phyloP scores from a whole-genome alignment of 2,329 filamentous ascomycete genomes.

The Aureobasidium sp. region DNA sequence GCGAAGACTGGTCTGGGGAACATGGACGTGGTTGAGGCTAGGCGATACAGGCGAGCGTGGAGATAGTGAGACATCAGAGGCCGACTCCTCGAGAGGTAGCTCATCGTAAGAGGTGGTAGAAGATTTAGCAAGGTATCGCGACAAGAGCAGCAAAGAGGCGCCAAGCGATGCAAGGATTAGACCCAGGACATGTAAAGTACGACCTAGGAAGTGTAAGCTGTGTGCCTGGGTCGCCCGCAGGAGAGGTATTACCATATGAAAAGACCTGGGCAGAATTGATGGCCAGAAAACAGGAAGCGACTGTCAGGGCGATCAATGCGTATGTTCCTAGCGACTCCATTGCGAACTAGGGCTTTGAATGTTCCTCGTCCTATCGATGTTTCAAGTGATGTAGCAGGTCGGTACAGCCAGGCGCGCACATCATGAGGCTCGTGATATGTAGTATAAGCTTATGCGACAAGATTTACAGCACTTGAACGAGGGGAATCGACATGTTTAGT shows the following conservation, averaged over 20 bases:
- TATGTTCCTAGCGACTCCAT: constrained; percentile 1
- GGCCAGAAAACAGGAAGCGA: constrained; percentile 24
- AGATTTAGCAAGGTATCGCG: constrained; percentile 25
- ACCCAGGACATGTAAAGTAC: constrained; percentile 38
- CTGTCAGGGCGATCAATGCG: constrained; percentile 24
- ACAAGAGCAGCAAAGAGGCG: constrained; percentile 31
- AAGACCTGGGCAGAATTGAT: constrained; percentile 13
- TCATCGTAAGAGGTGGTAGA: constrained; percentile 20
- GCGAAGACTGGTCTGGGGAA: constrained; percentile 22
- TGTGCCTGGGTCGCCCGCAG: neutral
- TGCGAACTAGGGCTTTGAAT: neutral
- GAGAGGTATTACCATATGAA: neutral
- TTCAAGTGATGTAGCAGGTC: neutral
- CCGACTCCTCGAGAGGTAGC: constrained; percentile 26
- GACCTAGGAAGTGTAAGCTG: neutral
- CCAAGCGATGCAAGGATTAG: constrained; percentile 37
- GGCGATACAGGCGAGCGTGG: neutral
- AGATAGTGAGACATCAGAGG: neutral
- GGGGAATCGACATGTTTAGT: neutral
- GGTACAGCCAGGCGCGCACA: neutral
- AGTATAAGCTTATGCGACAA: neutral
- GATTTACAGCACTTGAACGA: neutral
- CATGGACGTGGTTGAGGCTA: constrained; percentile 18
- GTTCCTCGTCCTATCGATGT: neutral
- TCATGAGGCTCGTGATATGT: neutral